Evolutionary conservation across 2,329 filamentous ascomycete species (phyloP), one percentile per base, ranked within the genome.

Genomic region (Phialocephala subalpina): DNA sequence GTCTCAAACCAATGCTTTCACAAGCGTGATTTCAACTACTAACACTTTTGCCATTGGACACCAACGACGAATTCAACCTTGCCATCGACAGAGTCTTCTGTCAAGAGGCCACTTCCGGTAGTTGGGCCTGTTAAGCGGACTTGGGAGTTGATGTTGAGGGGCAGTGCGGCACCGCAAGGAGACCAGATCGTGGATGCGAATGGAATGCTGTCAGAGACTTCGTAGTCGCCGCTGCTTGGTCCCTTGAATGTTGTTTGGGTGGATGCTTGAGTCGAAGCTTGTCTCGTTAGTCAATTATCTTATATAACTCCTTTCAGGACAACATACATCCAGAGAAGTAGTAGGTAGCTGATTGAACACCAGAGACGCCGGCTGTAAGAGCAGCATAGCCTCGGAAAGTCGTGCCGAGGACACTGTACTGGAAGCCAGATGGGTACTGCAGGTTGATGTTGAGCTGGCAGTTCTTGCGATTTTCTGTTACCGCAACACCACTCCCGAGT

Each of bases 121-220:
- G 74, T 73, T 35, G 71, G 71, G 64, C 71, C 72, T 8, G 75
- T 77, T 66, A 83, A 73, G 68, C 81, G 81, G 70, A 82, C 78
- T 72, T 84, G 81, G 35, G 82, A 84, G 78, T 86, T 85, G 78
- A 86, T 83, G 77, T 85, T 85, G 71, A 86, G 79, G 68, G 83
- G 76, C 64, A 82, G 82, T 45, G 80, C 78, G 25, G 76, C 73
- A 60, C 83, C 83, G 76, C 83, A 86, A 18, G 82, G 82, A 58
- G 83, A 84, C 83, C 83, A 86, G 66, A 85, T 81, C 47, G 79
- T 78, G 40, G 81, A 81, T 49, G 80, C 79, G 71, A 79, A 77
- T 60, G 80, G 78, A 65, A 83, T 79, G 59, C 77, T 72, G 69
- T 85, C 83, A 57, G 78, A 78, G 74, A 73, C 62, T 16, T 64